Conservation (phyloP, 495 filamentous ascomycete genomes). For the Penicillium tannophilum region DNA sequence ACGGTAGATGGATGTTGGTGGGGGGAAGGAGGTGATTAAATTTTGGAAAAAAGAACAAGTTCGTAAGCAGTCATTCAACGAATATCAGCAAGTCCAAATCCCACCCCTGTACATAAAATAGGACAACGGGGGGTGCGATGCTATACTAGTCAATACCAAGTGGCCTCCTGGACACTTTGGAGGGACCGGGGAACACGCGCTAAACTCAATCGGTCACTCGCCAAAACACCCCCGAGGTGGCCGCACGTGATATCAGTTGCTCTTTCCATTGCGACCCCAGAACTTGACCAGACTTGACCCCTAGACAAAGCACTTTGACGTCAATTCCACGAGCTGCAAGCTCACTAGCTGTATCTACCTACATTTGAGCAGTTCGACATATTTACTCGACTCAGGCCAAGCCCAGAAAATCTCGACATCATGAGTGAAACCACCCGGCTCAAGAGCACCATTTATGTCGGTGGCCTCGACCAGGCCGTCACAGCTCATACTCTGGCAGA, state of each 20-base stretch:
- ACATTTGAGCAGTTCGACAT: neutral
- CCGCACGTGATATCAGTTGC: slow-evolving; percentile 48
- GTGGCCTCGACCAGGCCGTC: slow-evolving; percentile 81
- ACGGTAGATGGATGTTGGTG: slow-evolving; percentile 27
- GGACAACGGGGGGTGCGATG: slow-evolving; percentile 28
- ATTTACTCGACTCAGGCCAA: neutral
- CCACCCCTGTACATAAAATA: slow-evolving; percentile 31
- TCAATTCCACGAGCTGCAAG: neutral
- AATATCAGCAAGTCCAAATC: slow-evolving; percentile 21
- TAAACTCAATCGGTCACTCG: slow-evolving; percentile 40
- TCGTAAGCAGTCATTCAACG: slow-evolving; percentile 16
- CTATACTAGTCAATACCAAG: slow-evolving; percentile 41
- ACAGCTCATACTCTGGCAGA: slow-evolving; percentile 74
- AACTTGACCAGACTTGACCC: neutral
- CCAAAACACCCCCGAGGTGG: slow-evolving; percentile 40
- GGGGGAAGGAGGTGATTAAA: slow-evolving; percentile 12
- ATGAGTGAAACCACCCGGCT: slow-evolving; percentile 84
- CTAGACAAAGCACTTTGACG: slow-evolving; percentile 3
- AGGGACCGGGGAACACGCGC: slow-evolving; percentile 38
- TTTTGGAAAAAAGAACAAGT: slow-evolving; percentile 20
- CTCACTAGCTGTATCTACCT: neutral
- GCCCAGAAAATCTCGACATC: slow-evolving; percentile 21
- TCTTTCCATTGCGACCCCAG: slow-evolving; percentile 5
- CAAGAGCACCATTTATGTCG: slow-evolving; percentile 86
- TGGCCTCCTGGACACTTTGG: slow-evolving; percentile 46